Evolutionary conservation across 345 rosid genomes (phyloP).

Genomic region (Brassica rapa): DNA sequence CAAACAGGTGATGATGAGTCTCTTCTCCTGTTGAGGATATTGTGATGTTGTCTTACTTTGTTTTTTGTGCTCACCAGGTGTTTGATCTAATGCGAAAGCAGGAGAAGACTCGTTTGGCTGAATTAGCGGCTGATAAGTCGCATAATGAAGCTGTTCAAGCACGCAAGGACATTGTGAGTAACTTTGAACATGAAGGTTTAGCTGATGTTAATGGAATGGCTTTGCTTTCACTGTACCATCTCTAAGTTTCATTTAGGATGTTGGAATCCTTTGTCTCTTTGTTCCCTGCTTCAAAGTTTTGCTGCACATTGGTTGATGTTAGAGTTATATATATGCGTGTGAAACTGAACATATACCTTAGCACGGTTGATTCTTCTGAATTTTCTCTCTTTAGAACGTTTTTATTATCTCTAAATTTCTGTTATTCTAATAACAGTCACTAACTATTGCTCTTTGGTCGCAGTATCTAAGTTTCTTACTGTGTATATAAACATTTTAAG

Average conservation of each 20-base stretch:
- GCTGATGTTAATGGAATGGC: too few relatives aligned
- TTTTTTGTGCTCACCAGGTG: constrained; percentile 49
- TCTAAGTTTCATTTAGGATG: background rate
- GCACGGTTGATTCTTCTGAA: too few relatives aligned
- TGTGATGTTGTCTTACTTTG: background rate
- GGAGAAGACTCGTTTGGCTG: constrained; percentile 69
- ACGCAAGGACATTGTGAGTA: constrained; percentile 76
- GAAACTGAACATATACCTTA: too few relatives aligned
- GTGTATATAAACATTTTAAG: background rate
- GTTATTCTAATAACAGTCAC: too few relatives aligned
- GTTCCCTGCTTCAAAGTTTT: background rate
- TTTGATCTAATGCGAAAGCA: constrained; percentile 88
- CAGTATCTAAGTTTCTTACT: background rate
- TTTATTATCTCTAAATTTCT: too few relatives aligned
- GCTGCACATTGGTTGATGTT: background rate
- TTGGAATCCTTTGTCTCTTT: background rate
- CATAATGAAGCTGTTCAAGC: constrained; percentile 68
- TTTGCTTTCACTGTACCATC: background rate
- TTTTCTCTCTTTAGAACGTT: too few relatives aligned
- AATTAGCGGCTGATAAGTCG: constrained; percentile 69
- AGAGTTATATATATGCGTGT: too few relatives aligned
- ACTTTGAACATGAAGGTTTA: background rate
- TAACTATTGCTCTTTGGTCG: background rate
- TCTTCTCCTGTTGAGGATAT: background rate
- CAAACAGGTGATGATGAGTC: constrained; percentile 52